Evolutionary conservation across 2,329 filamentous ascomycete species (phyloP), one percentile per base, ranked within the genome.

Genomic region (Scytalidium lignicola): DNA sequence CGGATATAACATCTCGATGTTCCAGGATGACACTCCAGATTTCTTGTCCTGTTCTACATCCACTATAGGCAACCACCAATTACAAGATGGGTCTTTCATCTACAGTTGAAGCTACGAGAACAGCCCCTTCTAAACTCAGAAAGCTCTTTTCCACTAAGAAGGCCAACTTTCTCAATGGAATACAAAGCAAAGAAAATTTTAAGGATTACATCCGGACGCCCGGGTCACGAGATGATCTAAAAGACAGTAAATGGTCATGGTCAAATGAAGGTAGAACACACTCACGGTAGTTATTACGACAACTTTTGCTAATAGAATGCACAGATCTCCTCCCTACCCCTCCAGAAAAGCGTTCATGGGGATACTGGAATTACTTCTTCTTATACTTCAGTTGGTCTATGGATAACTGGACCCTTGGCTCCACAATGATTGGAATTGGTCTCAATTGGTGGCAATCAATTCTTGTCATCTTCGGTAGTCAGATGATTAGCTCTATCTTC

Each of bases 381-480:
- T 45, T 45, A 20, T 45, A 45, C 43, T 19, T 23, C 22, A 65
- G 61, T 55, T 65, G 47, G 66, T 66, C 19, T 63, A 67, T 43
- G 39, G 26, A 9, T 58, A 70, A 41, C 68, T 78, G 74, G 75
- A 71, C 77, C 53, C 74, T 71, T 10, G 71, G 69, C 6, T 69
- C 66, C 28, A 70, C 70, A 42, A 72, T 74, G 42, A 65, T 74
- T 18, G 69, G 70, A 15, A 66, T 73, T n/a, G 75, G 77, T 4
- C 65, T 80, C 10, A 72, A 64, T 52, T 70, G 67, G 66, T 70
- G 67, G 67, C 65, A 67, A 51, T 50, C 63, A 8, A 69, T 69
- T 41, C 20, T 71, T 6, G 65, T 68, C 46, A 69, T 70, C 52
- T 68, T 71, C 49, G 56, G 67, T 29, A 66, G 64, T 6, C 67